These are phyloP conservation scores for Clavariopsis aquatica DNA, from an alignment of 495 filamentous ascomycete genomes.

Conservation along the genomic window DNA sequence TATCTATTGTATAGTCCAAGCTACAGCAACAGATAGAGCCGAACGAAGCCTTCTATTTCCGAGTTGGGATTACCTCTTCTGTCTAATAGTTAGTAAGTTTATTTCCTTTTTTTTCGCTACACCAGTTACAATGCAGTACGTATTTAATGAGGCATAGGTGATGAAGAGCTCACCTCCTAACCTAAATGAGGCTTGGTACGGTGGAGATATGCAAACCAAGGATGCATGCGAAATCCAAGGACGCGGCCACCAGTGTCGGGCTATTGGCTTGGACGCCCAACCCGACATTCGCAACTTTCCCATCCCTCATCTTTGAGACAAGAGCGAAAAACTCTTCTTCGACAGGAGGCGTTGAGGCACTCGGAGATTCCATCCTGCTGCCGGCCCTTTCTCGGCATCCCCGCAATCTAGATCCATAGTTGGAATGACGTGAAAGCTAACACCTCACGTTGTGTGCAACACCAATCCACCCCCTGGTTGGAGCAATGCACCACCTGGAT, in stretches of 20 bases:
- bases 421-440: constrained; percentile 14
- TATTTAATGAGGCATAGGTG: too few species aligned
- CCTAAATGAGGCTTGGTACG: background rate
- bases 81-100: too few species aligned
- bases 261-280: background rate
- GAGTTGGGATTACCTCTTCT: too few species aligned
- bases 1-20: too few species aligned
- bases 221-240: background rate
- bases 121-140: too few species aligned
- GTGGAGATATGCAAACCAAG: background rate
- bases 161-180: background rate
- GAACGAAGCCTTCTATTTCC: too few species aligned
- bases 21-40: too few species aligned
- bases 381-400: constrained; percentile 22
- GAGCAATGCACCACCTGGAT: background rate
- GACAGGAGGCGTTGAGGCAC: background rate
- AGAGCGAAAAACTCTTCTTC: background rate
- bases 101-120: too few species aligned
- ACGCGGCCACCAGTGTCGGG: background rate
- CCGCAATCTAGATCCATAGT: background rate
- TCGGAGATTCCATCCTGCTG: background rate
- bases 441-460: constrained; percentile 1
- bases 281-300: background rate
- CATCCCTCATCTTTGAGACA: background rate
- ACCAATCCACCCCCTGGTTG: background rate